Evolutionary conservation across 352 stramenopile species (phyloP).

Genomic region (Phytopythium ostracodes): DNA sequence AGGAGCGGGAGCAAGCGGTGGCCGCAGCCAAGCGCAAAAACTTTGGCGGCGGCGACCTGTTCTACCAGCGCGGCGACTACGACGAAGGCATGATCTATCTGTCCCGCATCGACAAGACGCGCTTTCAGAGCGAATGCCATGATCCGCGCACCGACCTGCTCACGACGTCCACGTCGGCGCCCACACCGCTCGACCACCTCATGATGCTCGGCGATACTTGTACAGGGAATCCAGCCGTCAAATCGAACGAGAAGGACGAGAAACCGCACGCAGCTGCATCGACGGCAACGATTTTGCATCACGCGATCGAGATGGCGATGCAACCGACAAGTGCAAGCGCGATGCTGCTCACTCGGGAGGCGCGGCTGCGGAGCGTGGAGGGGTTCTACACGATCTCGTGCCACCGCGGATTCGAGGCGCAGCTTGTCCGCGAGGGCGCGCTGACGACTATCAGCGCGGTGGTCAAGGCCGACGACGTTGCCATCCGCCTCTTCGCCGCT

Average conservation of each 20-base stretch:
- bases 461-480: conserved; percentile 66
- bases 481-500: conserved; percentile 56
- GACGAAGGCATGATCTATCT: conserved; percentile 86
- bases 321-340: conserved; percentile 11
- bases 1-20: conserved; percentile 21
- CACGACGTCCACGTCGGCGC: conserved; percentile 30
- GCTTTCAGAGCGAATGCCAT: conserved; percentile 50
- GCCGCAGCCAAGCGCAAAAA: conserved; percentile 30
- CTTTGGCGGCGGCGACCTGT: conserved; percentile 63
- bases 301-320: conserved; percentile 20
- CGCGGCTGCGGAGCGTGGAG: conserved; percentile 75
- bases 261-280: conserved; percentile 12
- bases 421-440: conserved; percentile 67
- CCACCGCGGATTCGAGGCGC: conserved; percentile 63
- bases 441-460: conserved; percentile 51
- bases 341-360: conserved; percentile 44
- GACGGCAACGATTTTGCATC: conserved; percentile 14
- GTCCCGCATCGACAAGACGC: conserved; percentile 70
- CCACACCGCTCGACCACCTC: conserved; percentile 46
- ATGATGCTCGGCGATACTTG: conserved; percentile 24
- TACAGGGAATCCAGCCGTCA: conserved; percentile 1
- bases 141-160: conserved; percentile 57
- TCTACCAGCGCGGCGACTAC: conserved; percentile 83
- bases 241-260: conserved; percentile 14
- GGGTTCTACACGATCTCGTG: conserved; percentile 79